These are phyloP conservation scores for Rubroboletus satanas DNA, from an alignment of 768 basidiomycete genomes.

Conservation along the genomic window DNA sequence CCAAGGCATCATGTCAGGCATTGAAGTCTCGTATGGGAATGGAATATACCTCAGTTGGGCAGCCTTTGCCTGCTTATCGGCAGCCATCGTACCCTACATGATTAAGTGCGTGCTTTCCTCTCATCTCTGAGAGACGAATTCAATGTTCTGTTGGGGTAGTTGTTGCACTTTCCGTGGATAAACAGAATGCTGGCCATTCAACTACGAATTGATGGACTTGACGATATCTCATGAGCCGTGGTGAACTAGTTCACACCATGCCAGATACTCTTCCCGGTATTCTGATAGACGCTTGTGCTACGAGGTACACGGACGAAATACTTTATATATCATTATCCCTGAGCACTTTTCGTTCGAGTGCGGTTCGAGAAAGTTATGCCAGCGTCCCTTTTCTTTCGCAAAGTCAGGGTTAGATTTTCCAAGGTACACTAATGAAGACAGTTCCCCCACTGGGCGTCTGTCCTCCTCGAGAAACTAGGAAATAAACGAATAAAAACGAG, in stretches of 20 bases:
- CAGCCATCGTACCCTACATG: conserved; percentile 71
- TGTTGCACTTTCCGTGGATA: conserved; percentile 80
- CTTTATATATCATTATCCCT: conserved; percentile 23
- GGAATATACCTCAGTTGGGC: conserved; percentile 72
- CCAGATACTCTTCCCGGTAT: neutral
- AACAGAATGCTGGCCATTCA: conserved; percentile 31
- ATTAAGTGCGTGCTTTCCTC: conserved; percentile 53
- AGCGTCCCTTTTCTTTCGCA: neutral
- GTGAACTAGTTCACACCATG: conserved; percentile 2
- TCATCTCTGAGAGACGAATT: neutral
- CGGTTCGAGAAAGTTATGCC: neutral
- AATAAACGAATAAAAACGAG: neutral
- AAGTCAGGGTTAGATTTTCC: neutral
- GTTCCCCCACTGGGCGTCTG: neutral
- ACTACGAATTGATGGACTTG: conserved; percentile 11
- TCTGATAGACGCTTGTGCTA: conserved; percentile 6
- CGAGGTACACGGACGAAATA: conserved; percentile 14
- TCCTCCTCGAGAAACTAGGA: neutral
- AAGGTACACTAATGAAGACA: neutral
- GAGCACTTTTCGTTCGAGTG: neutral
- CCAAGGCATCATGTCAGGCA: conserved; percentile 49
- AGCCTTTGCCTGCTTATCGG: conserved; percentile 61
- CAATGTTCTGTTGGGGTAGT: conserved; percentile 35
- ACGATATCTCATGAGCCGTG: conserved; percentile 14
- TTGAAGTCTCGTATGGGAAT: conserved; percentile 56